Evolutionary conservation across 768 basidiomycete species (phyloP).

Genomic region (Phlebiopsis gigantea): DNA sequence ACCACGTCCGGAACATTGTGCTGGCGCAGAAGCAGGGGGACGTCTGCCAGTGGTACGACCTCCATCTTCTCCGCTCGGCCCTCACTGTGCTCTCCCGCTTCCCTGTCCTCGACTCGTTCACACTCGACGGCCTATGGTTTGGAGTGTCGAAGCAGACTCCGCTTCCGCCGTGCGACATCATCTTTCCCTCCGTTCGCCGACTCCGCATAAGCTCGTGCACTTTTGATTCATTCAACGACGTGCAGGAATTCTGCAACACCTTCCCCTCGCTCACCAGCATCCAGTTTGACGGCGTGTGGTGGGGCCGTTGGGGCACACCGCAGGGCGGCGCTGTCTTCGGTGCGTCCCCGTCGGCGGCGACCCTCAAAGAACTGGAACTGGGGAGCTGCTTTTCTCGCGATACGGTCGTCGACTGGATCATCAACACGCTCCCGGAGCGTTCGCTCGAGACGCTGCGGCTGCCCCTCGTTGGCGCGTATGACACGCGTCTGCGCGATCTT

Average conservation of each 20-base stretch:
- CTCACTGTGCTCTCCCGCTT: slow-evolving; percentile 6
- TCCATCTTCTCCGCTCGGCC: slow-evolving; percentile 7
- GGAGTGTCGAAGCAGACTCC: not conserved
- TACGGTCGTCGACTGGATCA: slow-evolving; percentile 10
- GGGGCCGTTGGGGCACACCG: slow-evolving; percentile 7
- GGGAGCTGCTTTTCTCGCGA: slow-evolving; percentile 13
- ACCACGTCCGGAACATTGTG: slow-evolving; percentile 5
- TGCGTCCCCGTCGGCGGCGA: not conserved
- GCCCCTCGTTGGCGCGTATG: slow-evolving; percentile 9
- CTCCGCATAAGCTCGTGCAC: slow-evolving; percentile 12
- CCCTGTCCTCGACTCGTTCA: not conserved
- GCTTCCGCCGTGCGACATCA: not conserved
- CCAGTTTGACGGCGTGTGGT: slow-evolving; percentile 13
- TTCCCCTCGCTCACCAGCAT: slow-evolving; percentile 1
- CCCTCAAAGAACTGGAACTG: slow-evolving; percentile 7
- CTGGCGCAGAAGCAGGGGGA: slow-evolving; percentile 9
- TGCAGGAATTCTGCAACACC: slow-evolving; percentile 1
- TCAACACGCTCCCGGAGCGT: not conserved
- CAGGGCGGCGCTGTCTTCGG: not conserved
- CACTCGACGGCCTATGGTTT: slow-evolving; percentile 13
- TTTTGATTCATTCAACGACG: slow-evolving; percentile 8
- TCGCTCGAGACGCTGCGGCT: slow-evolving; percentile 3
- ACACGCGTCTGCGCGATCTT: slow-evolving; percentile 11
- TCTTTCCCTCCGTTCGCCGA: slow-evolving; percentile 4
- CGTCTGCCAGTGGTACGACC: slow-evolving; percentile 10